Conservation (phyloP, 768 basidiomycete species). For the Kwoniella sp. region DNA sequence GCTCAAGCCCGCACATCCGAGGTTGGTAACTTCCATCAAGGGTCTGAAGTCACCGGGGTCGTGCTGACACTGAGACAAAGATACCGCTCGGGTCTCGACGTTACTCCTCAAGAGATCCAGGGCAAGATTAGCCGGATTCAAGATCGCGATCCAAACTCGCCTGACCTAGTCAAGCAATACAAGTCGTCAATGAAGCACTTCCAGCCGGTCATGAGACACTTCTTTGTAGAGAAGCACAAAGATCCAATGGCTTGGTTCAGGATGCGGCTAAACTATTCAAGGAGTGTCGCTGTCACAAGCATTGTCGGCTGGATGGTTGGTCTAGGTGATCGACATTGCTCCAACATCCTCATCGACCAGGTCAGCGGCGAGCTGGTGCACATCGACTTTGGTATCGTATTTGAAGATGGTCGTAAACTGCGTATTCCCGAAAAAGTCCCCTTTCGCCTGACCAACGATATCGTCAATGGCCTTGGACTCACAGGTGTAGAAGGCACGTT, state of each 20-base stretch:
- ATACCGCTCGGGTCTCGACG: constrained; percentile 61
- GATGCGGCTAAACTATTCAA: constrained; percentile 80
- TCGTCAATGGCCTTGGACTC: constrained; percentile 89
- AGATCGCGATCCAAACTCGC: constrained; percentile 21
- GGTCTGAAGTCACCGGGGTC: too few relatives aligned
- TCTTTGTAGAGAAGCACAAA: constrained; percentile 85
- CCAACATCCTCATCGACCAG: constrained; percentile 86
- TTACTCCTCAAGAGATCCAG: constrained; percentile 49
- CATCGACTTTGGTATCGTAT: constrained; percentile 94
- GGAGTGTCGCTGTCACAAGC: constrained; percentile 87
- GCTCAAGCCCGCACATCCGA: constrained; percentile 62
- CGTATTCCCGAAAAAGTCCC: constrained; percentile 81
- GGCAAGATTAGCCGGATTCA: constrained; percentile 47
- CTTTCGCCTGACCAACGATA: constrained; percentile 88
- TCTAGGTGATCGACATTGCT: constrained; percentile 84
- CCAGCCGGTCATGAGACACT: constrained; percentile 87
- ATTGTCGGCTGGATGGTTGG: constrained; percentile 92
- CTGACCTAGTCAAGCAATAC: constrained; percentile 45
- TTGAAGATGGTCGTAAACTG: constrained; percentile 83
- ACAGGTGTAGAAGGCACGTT: constrained; percentile 90
- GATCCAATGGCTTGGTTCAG: constrained; percentile 85
- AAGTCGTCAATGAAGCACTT: constrained; percentile 54
- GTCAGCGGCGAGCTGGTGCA: constrained; percentile 81
- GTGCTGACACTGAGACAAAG: constrained; percentile 50
- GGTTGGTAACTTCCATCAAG: constrained; percentile 54